Base-by-base conservation (phyloP, 768 basidiomycete genomes). In the Pleurotus djamor region DNA sequence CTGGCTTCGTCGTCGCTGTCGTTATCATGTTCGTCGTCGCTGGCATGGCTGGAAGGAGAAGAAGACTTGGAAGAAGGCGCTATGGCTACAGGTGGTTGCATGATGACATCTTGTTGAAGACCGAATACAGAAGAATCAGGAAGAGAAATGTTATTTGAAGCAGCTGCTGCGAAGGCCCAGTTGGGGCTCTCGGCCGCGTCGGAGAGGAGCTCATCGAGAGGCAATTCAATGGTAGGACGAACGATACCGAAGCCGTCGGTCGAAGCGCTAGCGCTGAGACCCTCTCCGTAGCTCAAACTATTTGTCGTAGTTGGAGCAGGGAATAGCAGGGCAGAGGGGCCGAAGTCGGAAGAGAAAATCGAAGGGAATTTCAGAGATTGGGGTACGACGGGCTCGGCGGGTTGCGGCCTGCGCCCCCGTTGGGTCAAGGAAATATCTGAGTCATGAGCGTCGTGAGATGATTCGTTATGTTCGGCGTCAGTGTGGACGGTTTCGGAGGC, bases 161-260 rank as follows among this genome's bases (percentile, higher is more conserved):
- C 57, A 4, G 56, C 57, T n/a, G 64, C 61, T 61, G 58, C 34
- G 64, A 35, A 17, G 38, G 37, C 54, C 54, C 43, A 36, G 17
- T 47, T 37, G 12, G 54, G 54, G 54, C 54, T 56, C 28, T 69
- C 68, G 41, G 65, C 64, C 17, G 63, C 54, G 17, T 69, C 70
- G 47, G 65, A 59, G 60, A 94, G 81, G 60, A 94, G 79, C 61
- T 94, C 91, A 64, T 94, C 91, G n/a, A 94, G 82, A 4, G 89
- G 87, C 32, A 93, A 83, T 68, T 94, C 91, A 67, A 93, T 92
- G 45, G 92, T 93, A 0, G 91, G 92, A 9, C 91, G 85, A 7
- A 76, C 69, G 61, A 93, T 85, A 71, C 80, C 81, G 66, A 91
- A 82, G 36, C 79, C 74, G 59, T 84, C 81, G 21, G 82, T 76